Evolutionary conservation across 129 eudicot genomes (phyloP).

Genomic region (Lactuca saligna): DNA sequence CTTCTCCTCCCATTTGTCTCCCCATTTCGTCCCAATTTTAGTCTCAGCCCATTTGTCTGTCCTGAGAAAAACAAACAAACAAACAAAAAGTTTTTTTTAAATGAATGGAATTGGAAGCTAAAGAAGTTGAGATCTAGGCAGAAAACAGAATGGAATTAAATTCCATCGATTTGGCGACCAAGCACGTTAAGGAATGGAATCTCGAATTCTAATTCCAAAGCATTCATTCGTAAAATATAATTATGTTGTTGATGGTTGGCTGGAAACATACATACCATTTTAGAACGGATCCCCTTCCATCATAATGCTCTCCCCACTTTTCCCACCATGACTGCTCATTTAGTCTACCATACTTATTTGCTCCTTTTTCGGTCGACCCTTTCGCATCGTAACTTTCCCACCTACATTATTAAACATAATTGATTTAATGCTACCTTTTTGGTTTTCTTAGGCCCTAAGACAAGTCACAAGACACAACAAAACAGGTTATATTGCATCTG

Average conservation of each 20-base stretch:
- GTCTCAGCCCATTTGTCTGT: slow-evolving; percentile 98
- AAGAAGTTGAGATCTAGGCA: no score
- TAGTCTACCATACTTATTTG: slow-evolving; percentile 80
- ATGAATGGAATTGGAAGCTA: no score
- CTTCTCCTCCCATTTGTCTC: slow-evolving; percentile 95
- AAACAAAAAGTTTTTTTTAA: background rate
- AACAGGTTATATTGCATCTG: no score
- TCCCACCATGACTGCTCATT: slow-evolving; percentile 94
- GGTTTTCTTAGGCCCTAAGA: no score
- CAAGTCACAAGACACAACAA: no score
- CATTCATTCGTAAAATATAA: background rate
- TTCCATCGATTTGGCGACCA: no score
- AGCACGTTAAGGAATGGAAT: no score
- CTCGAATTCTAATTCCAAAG: no score
- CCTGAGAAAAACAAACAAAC: slow-evolving; percentile 41
- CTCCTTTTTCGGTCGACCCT: slow-evolving; percentile 89
- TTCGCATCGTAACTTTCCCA: slow-evolving; percentile 89
- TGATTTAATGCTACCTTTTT: background rate
- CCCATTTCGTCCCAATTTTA: slow-evolving; percentile 88
- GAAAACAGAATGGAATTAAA: no score
- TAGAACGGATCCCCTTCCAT: slow-evolving; percentile 73
- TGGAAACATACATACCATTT: slow-evolving; percentile 50
- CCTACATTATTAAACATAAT: slow-evolving; percentile 40
- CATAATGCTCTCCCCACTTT: slow-evolving; percentile 83
- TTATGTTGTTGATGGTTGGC: background rate